Evolutionary conservation across 2,329 filamentous ascomycete genomes (phyloP).

Genomic region (Calonectria hongkongensis): DNA sequence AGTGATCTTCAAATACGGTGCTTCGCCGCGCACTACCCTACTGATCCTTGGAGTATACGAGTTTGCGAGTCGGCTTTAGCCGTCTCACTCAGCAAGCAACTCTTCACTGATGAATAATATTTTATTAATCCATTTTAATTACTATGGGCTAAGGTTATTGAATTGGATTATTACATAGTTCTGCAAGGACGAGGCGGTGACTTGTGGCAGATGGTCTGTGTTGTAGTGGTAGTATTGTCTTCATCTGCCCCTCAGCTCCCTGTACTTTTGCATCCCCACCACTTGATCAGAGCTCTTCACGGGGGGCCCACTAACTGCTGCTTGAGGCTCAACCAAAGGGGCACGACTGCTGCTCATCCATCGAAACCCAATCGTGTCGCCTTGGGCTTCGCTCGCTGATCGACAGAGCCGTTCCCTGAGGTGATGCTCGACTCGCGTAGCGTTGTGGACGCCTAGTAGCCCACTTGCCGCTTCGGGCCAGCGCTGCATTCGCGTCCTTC

Average conservation of each 20-base stretch:
- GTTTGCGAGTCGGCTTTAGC: neutral
- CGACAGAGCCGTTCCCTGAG: neutral
- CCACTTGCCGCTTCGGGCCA: constrained; percentile 8
- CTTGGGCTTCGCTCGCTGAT: neutral
- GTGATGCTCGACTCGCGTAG: constrained; percentile 19
- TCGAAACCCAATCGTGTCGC: neutral
- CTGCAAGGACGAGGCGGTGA: neutral
- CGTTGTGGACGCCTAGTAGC: neutral
- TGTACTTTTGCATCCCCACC: too few species aligned
- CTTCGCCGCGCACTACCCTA: neutral
- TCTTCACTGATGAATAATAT: neutral
- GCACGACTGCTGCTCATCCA: neutral
- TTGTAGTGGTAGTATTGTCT: neutral
- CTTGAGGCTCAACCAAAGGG: neutral
- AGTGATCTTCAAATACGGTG: neutral
- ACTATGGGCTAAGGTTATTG: too few species aligned
- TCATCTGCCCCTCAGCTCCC: neutral
- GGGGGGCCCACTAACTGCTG: too few species aligned
- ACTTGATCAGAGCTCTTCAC: too few species aligned
- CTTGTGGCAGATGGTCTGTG: neutral
- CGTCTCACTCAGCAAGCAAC: constrained; percentile 3
- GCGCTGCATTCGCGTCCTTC: neutral
- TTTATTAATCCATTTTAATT: neutral
- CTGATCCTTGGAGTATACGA: neutral
- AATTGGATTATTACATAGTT: neutral